Evolutionary conservation across 169 alveolate genomes (phyloP).

Genomic region (Perkinsus chesapeaki): DNA sequence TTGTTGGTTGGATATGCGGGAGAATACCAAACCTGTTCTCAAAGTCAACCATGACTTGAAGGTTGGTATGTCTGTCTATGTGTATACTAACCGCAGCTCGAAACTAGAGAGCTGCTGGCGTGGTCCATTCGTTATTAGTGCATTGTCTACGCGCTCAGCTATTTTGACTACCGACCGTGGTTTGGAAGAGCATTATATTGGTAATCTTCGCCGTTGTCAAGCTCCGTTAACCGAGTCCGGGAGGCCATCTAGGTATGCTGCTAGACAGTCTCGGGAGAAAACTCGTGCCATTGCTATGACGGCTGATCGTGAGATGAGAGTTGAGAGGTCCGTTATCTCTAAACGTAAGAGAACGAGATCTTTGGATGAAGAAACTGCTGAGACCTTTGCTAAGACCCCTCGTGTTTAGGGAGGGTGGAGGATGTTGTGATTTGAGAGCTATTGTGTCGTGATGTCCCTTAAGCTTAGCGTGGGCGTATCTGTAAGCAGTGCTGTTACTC

Average conservation of each 20-base stretch:
- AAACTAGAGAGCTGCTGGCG: not conserved
- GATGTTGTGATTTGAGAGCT: not conserved
- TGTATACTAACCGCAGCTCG: not conserved
- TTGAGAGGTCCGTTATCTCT: not conserved
- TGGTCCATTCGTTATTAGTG: not conserved
- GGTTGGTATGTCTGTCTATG: not conserved
- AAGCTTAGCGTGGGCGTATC: not conserved
- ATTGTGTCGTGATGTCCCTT: not conserved
- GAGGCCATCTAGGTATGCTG: not conserved
- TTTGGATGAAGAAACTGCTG: not conserved
- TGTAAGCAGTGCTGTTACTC: not conserved
- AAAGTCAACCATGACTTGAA: not conserved
- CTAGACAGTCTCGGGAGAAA: not conserved
- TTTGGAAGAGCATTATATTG: not conserved
- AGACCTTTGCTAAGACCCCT: not conserved
- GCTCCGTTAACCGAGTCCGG: not conserved
- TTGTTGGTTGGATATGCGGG: not conserved
- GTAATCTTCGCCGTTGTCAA: not conserved
- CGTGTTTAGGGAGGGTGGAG: not conserved
- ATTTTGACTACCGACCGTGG: not conserved
- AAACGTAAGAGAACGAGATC: not conserved
- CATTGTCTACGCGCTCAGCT: not conserved
- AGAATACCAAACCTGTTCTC: not conserved
- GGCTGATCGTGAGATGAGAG: not conserved
- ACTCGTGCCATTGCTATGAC: not conserved